Evolutionary conservation across 202 grass and related monocot species (phyloP).

Genomic region (Alloteropsis angusta): DNA sequence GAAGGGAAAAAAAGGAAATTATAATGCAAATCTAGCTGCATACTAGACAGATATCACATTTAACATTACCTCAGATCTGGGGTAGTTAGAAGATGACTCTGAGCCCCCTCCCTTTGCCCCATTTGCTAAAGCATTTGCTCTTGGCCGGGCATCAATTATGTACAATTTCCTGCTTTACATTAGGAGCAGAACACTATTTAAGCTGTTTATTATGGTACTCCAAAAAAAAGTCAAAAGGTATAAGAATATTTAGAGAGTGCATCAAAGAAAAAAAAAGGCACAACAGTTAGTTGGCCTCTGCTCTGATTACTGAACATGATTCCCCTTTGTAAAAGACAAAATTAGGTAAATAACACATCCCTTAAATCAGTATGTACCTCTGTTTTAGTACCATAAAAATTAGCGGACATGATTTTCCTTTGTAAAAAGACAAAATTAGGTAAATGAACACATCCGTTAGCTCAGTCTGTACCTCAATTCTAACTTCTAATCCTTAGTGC

Average conservation of each 20-base stretch:
- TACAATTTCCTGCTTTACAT: conserved; percentile 73
- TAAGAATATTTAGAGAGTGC: neutral
- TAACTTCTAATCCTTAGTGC: neutral
- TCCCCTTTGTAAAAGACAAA: conserved; percentile 8
- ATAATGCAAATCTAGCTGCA: conserved; percentile 12
- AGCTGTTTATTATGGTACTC: neutral
- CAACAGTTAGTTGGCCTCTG: neutral
- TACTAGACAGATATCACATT: neutral
- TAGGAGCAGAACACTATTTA: conserved; percentile 13
- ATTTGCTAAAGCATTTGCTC: conserved; percentile 95
- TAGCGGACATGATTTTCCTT: too few relatives aligned
- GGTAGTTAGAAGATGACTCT: conserved; percentile 92
- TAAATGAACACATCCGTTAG: too few relatives aligned
- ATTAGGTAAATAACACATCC: neutral
- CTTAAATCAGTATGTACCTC: conserved; percentile 5
- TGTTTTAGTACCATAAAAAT: neutral
- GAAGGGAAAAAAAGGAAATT: neutral
- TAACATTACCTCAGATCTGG: conserved; percentile 69
- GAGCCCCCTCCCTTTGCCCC: conserved; percentile 95
- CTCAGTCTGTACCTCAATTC: too few relatives aligned
- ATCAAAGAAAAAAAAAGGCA: neutral
- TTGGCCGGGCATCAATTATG: conserved; percentile 98
- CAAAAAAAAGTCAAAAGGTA: conserved; percentile 5
- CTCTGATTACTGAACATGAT: neutral
- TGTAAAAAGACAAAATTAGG: too few relatives aligned